These are phyloP conservation scores for Cylindrodendrum hubeiense DNA, from an alignment of 2,329 filamentous ascomycete species.

Conservation along the genomic window DNA sequence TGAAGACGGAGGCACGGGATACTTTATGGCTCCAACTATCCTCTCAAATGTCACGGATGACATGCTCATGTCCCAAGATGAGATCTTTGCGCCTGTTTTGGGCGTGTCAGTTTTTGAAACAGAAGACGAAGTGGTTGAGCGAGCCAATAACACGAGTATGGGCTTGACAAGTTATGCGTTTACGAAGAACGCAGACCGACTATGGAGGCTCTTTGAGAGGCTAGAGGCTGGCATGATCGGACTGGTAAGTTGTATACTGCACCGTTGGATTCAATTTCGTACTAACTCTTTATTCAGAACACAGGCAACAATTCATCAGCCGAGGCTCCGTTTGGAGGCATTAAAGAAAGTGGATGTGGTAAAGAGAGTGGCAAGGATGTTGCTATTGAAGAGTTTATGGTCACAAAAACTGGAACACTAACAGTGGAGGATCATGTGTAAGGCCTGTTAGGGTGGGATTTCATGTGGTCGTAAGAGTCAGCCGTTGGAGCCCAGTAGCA, in stretches of 20 bases:
- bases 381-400: slow-evolving; percentile 59
- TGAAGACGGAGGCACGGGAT: slow-evolving; percentile 59
- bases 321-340: slow-evolving; percentile 61
- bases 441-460: not conserved
- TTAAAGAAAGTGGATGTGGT: slow-evolving; percentile 61
- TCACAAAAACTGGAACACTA: slow-evolving; percentile 60
- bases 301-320: slow-evolving; percentile 56
- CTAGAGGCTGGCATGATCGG: slow-evolving; percentile 61
- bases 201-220: slow-evolving; percentile 58
- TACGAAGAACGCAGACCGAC: slow-evolving; percentile 58
- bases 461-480: not conserved
- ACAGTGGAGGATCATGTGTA: slow-evolving; percentile 42
- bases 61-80: slow-evolving; percentile 76
- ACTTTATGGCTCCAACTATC: slow-evolving; percentile 79
- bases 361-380: slow-evolving; percentile 63
- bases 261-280: no score
- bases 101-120: slow-evolving; percentile 77
- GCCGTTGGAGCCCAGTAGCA: no score
- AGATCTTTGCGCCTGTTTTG: slow-evolving; percentile 80
- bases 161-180: slow-evolving; percentile 81
- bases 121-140: slow-evolving; percentile 75
- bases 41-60: slow-evolving; percentile 74
- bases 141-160: slow-evolving; percentile 76
- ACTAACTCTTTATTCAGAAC: slow-evolving; percentile 44
- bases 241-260: slow-evolving; percentile 44